Evolutionary conservation across 78 protist genomes (phyloP).

Genomic region (Parvularia atlantis): DNA sequence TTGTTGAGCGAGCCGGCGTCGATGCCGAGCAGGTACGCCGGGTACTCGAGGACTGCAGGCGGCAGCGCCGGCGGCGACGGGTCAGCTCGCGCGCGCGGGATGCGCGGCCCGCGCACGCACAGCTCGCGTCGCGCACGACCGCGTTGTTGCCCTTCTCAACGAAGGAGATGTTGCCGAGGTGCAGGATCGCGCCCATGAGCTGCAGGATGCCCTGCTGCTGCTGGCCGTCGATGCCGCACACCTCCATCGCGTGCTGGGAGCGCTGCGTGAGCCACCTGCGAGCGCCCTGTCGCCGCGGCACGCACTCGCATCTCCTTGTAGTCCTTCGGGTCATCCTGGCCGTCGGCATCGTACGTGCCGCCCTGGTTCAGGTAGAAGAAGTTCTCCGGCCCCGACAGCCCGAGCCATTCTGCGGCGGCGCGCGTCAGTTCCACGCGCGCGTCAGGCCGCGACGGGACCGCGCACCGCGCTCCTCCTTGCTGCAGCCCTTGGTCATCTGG

Average conservation of each 20-base stretch:
- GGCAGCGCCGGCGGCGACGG: no score
- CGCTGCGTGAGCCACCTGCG: not conserved
- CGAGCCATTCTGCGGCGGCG: slow-evolving; percentile 8
- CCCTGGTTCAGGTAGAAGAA: slow-evolving; percentile 47
- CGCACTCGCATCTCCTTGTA: slow-evolving; percentile 41
- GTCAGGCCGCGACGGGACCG: not conserved
- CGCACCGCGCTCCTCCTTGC: not conserved
- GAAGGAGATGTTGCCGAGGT: slow-evolving; percentile 41
- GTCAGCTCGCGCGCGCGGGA: no score
- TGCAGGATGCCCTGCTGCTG: slow-evolving; percentile 47
- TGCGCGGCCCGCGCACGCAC: no score
- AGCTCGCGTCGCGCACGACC: slow-evolving; percentile 2
- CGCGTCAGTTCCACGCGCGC: not conserved
- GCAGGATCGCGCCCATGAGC: slow-evolving; percentile 71
- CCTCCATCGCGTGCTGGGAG: not conserved
- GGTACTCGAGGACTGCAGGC: slow-evolving; percentile 4
- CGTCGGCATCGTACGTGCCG: slow-evolving; percentile 48
- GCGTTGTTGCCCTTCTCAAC: not conserved
- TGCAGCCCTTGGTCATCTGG: slow-evolving; percentile 5
- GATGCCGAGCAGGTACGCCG: slow-evolving; percentile 25
- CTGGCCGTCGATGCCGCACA: not conserved
- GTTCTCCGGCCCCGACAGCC: slow-evolving; percentile 39
- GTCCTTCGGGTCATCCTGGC: slow-evolving; percentile 55
- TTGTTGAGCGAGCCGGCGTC: slow-evolving; percentile 7
- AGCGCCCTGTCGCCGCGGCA: no score